These are phyloP conservation scores for Elongisporangium prolatum DNA, from an alignment of 352 stramenopile species.

Conservation along the genomic window DNA sequence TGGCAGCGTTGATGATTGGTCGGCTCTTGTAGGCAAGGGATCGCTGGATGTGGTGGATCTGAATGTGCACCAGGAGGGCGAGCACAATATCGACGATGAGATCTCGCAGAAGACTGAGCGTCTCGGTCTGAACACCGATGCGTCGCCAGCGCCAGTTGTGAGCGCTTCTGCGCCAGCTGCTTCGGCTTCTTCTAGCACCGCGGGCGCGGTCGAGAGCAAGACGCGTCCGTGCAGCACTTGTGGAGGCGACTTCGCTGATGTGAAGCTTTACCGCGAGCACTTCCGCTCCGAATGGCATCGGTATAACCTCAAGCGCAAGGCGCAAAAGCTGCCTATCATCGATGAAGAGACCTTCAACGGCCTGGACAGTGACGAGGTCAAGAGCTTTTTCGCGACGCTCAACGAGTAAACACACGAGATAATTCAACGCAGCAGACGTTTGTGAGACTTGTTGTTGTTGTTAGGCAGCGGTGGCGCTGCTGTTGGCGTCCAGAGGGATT, in stretches of 20 bases:
- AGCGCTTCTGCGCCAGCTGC: conserved; percentile 2
- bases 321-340: conserved; percentile 81
- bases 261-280: conserved; percentile 88
- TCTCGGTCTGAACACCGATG: conserved; percentile 30
- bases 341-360: conserved; percentile 54
- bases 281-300: conserved; percentile 96
- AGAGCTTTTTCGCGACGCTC: conserved; percentile 60
- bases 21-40: conserved; percentile 16
- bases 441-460: conserved; percentile 2
- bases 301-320: conserved; percentile 97
- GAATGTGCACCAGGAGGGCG: conserved; percentile 89
- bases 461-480: conserved; percentile 10
- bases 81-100: conserved; percentile 90
- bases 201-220: conserved; percentile 30
- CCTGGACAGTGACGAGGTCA: conserved; percentile 51
- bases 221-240: conserved; percentile 89
- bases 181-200: conserved; percentile 3
- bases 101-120: conserved; percentile 84
- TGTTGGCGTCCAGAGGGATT: conserved; percentile 20
- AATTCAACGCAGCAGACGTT: conserved; percentile 8
- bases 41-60: conserved; percentile 91
- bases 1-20: neutral
- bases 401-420: conserved; percentile 32
- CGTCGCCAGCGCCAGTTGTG: conserved; percentile 6
- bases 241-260: conserved; percentile 87